Base-by-base conservation (phyloP, 2,329 filamentous ascomycete genomes). In the Sarocladium strictum region DNA sequence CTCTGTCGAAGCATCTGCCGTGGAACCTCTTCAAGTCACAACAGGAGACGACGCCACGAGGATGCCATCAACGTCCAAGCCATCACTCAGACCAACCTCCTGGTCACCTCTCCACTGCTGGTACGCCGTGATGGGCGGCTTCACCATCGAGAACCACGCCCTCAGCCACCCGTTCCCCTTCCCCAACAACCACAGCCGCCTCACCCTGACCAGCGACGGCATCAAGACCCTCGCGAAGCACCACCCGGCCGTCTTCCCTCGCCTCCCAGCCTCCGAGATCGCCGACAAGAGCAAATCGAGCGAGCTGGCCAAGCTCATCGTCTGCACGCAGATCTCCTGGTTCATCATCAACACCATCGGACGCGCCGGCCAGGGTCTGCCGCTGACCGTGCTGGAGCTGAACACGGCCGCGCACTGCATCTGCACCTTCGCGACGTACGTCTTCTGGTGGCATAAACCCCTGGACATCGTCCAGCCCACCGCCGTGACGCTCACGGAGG, bases 301-400 rank as follows among this genome's bases (percentile, higher is more conserved):
- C 24, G 43, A 47, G 17, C 43, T 47, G 23, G 43, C 43, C n/a
- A 47, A 47, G 24, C 43, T 47, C 23, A 47, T 47, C 43, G 43
- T 47, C 24, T 47, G 43, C 43, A 47, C 43, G 43, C 43, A 47
- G n/a, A 29, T 47, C 43, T 11, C 43, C 23, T 47, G 43, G 43
- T 47, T 47, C 43, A 47, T 47, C 43, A 47, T 47, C 43, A 47
- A 47, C 43, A 47, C 24, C 23, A 47, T 47, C 21, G 43, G 43
- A 11, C 43, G 43, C 7, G 43, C 29, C 3, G 43, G 9, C 3
- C 43, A 47, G 43, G 24, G 43, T 27, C 23, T 47, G 23, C 43
- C 43, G 11, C 24, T 47, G 23, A 47, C 43, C 3, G 43, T 47
- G 5, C n/a, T 47, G 23, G 43, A 47, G 43, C 43, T 47, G 23